These are phyloP conservation scores for Ilex asprella DNA, from an alignment of 257 asterid species.

Conservation along the genomic window DNA sequence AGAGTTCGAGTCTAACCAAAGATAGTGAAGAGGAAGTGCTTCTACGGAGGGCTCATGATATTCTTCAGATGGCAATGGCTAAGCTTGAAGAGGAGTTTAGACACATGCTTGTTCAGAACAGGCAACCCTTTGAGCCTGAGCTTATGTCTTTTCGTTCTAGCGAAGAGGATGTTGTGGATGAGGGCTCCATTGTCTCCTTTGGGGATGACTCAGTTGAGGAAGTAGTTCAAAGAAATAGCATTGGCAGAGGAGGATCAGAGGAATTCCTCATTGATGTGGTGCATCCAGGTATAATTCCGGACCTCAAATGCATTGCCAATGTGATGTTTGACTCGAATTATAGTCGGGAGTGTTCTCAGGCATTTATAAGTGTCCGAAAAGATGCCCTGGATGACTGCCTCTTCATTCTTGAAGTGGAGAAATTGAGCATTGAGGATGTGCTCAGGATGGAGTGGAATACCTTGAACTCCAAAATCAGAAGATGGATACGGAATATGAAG, in stretches of 20 bases:
- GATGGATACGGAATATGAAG: conserved; percentile 90
- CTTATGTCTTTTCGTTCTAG: conserved; percentile 77
- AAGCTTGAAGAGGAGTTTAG: conserved; percentile 89
- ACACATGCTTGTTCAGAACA: conserved; percentile 65
- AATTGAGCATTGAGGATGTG: conserved; percentile 77
- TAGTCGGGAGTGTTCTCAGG: conserved; percentile 80
- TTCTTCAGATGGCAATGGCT: conserved; percentile 81
- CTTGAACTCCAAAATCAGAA: conserved; percentile 68
- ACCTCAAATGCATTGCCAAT: conserved; percentile 55
- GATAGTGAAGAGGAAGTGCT: conserved; percentile 29
- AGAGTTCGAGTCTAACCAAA: conserved; percentile 26
- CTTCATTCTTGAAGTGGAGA: conserved; percentile 71
- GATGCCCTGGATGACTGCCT: conserved; percentile 92
- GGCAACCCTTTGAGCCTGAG: conserved; percentile 87
- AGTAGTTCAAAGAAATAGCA: conserved; percentile 52
- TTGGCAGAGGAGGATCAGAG: conserved; percentile 53
- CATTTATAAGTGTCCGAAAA: conserved; percentile 54
- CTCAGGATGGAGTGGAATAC: conserved; percentile 80
- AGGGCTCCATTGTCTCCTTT: conserved; percentile 58
- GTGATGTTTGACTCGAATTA: conserved; percentile 73
- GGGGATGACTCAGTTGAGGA: conserved; percentile 84
- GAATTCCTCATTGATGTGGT: conserved; percentile 63
- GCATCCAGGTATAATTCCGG: conserved; percentile 54
- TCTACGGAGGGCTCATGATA: conserved; percentile 50
- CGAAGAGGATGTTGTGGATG: conserved; percentile 66